Base-by-base conservation (phyloP, 2,329 filamentous ascomycete species). In the Diplodia sapinea region DNA sequence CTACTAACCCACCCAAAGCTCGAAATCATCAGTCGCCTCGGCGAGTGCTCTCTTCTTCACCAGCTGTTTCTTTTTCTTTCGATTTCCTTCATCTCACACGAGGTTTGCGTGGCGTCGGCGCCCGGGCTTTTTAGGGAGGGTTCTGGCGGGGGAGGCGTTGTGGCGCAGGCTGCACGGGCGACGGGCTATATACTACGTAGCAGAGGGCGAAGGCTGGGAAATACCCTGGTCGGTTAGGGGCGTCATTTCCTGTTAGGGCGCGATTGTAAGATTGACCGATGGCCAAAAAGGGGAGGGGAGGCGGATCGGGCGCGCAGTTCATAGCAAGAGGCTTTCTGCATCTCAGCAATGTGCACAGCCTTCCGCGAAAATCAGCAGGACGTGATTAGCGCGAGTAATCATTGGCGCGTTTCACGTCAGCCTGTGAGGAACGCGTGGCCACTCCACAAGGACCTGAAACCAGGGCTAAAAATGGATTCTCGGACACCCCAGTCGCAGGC, bases 381-480 rank as follows among this genome's bases (percentile, higher is more conserved):
- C 57, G 40, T 62, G 57, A 62, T 62, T 62, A 62, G 57, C 57
- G 57, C 40, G 57, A n/a, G 57, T 62, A 62, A 62, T 62, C 57
- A 62, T 62, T 62, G 57, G 57, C 40, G 26, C 40, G 57, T 62
- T 62, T 62, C 57, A 43, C 31, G 47, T 62, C 40, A 40, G 40
- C 26, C 12, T 62, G 15, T 62, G 57, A 62, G 57, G 57, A 62
- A 62, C 57, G 57, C 57, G 57, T 62, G 57, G 40, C 57, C 57
- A 50, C 57, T 62, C 57, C 57, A 62, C 57, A 62, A 29, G 57
- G 26, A 62, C 57, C 57, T 62, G 57, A 62, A 62, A 62, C 57
- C 57, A 62, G 43, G 43, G 40, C 40, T 26, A 50, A 62, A 20
- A 62, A 49, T 62, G 47, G 57, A 62, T 49, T n/a, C 5, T 13